Conservation (phyloP, 2,329 filamentous ascomycete genomes). For the Cercospora berteroae region DNA sequence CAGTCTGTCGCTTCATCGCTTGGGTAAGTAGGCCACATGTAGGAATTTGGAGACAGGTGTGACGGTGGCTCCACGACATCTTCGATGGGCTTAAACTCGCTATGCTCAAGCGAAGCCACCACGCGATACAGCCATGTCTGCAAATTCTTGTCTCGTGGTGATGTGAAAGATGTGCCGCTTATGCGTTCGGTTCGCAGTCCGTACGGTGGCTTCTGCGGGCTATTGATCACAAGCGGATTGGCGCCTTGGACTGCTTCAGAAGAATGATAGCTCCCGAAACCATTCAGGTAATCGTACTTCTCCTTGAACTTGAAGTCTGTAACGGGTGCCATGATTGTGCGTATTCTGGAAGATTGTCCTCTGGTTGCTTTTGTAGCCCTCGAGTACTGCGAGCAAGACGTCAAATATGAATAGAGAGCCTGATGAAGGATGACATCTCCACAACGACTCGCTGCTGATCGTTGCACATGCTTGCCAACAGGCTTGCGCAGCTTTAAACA, state of each 20-base stretch:
- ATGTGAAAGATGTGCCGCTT: constrained; percentile 57
- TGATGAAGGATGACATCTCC: neutral
- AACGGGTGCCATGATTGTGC: constrained; percentile 43
- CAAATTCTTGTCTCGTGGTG: constrained; percentile 54
- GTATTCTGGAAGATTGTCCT: constrained; percentile 16
- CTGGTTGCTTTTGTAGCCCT: neutral
- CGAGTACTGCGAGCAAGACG: neutral
- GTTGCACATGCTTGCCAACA: neutral
- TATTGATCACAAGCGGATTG: constrained; percentile 71
- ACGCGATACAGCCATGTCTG: constrained; percentile 58
- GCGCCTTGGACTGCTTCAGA: constrained; percentile 72
- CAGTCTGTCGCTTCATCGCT: constrained; percentile 52
- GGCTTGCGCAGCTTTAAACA: neutral
- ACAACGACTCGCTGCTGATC: neutral
- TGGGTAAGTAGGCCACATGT: constrained; percentile 19
- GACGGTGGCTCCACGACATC: constrained; percentile 2
- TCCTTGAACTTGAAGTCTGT: constrained; percentile 61
- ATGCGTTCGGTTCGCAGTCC: constrained; percentile 74
- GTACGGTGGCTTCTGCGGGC: constrained; percentile 72
- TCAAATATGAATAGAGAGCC: neutral
- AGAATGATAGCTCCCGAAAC: constrained; percentile 75
- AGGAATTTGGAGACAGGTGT: constrained; percentile 17
- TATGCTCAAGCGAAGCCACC: constrained; percentile 36
- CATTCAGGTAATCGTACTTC: constrained; percentile 72
- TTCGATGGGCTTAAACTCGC: constrained; percentile 13